Conservation (phyloP, 495 filamentous ascomycete genomes). For the Podospora bellae-mahoneyi region DNA sequence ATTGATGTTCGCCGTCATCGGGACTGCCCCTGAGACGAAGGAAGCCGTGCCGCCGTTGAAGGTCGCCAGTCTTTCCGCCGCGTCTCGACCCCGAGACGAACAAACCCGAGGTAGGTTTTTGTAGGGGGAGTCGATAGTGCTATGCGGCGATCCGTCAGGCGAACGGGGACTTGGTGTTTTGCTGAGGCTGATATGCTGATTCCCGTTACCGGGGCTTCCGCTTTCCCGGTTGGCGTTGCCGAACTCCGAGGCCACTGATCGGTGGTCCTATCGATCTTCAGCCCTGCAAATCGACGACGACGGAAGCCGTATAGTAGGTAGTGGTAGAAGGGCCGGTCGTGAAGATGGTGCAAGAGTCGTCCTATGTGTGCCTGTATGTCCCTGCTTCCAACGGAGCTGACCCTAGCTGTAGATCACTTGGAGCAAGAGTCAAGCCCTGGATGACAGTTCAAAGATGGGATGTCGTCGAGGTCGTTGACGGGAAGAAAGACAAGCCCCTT, state of each 20-base stretch:
- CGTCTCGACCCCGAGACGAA: constrained; percentile 14
- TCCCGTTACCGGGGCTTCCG: neutral
- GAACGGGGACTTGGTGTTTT: neutral
- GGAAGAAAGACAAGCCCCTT: neutral
- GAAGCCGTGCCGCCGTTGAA: constrained; percentile 28
- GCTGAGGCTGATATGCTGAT: neutral
- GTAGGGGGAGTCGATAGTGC: neutral
- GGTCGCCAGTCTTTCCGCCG: constrained; percentile 34
- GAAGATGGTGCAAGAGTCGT: neutral
- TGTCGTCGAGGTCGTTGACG: neutral
- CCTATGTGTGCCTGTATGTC: neutral
- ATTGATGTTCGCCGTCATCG: constrained; percentile 22
- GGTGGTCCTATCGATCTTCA: neutral
- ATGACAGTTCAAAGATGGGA: neutral
- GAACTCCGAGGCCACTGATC: neutral
- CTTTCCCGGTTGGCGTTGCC: neutral
- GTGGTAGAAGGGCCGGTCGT: neutral
- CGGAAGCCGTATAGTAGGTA: neutral
- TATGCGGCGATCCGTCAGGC: constrained; percentile 1
- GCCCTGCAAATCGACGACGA: neutral
- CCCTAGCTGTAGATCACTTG: neutral
- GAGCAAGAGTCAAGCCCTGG: neutral
- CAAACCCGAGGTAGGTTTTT: neutral
- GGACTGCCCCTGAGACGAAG: constrained; percentile 35
- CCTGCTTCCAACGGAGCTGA: neutral